Base-by-base conservation (phyloP, 2,329 filamentous ascomycete species). In the Domatiomyces globalis region DNA sequence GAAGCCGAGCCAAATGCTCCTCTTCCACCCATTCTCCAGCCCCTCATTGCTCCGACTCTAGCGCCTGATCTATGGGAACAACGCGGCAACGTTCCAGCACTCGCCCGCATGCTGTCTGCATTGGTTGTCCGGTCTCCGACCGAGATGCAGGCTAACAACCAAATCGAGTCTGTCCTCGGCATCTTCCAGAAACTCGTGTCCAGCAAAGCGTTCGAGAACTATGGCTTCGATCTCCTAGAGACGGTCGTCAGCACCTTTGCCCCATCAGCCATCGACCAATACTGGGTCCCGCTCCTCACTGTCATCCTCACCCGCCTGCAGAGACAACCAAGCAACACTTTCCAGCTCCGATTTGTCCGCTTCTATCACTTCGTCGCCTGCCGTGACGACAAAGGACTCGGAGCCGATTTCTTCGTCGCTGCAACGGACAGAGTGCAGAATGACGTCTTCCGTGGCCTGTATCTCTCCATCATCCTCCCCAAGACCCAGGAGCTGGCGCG, bases 301-400 rank as follows among this genome's bases (percentile, higher is more conserved):
- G 77, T 96, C 43, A 78, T 96, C 62, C 84, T 95, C 64, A 85
- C 81, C 15, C 75, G 82, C 39, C 70, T 86, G 53, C 75, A 72
- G 73, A 83, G 74, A 70, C 87, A 70, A 69, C 92, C 78, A 70
- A 83, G 89, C 0, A 90, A 96, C 61, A 84, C 81, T 46, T 85
- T 94, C 68, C 85, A 88, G 61, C 73, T 87, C 50, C 84, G 88
- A 49, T 95, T 98, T 65, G 85, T 89, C 50, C 84, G 88, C 33
- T 94, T 98, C 73, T 98, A 94, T 67, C 90, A 98, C 67, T 81
- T 95, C 56, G 78, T 96, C 50, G 87, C 86, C 27, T 86, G 88
- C 17, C 77, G 76, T 55, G 80, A 84, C 33, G 84, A 92, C 56
- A 79, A 80, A 58, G 87, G 88, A n/a, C 80, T 92, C 52, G 92